phyloP scores from a whole-genome alignment of 768 basidiomycete species.

The Trametes cingulata region DNA sequence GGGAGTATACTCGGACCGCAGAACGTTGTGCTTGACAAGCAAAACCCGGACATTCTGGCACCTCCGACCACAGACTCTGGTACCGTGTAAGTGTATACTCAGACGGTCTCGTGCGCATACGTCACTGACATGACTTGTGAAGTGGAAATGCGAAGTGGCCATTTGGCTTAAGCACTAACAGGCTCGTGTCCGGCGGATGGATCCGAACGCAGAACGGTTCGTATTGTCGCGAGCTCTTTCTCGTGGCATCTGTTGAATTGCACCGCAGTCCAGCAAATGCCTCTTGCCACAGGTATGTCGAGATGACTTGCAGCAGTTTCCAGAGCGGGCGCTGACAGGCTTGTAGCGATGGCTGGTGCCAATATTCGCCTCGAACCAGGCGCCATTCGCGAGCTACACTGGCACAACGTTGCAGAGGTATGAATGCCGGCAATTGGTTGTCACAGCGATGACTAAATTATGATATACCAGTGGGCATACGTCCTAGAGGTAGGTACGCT shows the following conservation, averaged over 20 bases:
- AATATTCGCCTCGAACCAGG: conserved; percentile 40
- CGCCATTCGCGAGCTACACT: conserved; percentile 40
- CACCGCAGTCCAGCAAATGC: conserved; percentile 30
- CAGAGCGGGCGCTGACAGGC: too few relatives aligned
- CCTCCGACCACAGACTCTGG: conserved; percentile 38
- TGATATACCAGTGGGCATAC: conserved; percentile 39
- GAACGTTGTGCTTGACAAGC: conserved; percentile 32
- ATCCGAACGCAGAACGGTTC: conserved; percentile 36
- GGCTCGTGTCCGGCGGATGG: conserved; percentile 39
- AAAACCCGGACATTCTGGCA: conserved; percentile 35
- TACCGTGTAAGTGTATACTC: conserved; percentile 25
- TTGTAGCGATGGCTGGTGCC: conserved; percentile 33
- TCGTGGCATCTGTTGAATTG: neutral
- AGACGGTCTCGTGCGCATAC: too few relatives aligned
- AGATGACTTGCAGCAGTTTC: too few relatives aligned
- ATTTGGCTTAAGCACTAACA: conserved; percentile 35
- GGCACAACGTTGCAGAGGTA: conserved; percentile 36
- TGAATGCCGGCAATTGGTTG: too few relatives aligned
- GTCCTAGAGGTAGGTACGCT: conserved; percentile 33
- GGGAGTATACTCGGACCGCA: conserved; percentile 34
- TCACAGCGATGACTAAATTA: too few relatives aligned
- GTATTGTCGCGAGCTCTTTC: too few relatives aligned
- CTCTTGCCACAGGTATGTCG: conserved; percentile 33
- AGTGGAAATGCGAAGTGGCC: conserved; percentile 36
- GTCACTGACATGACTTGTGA: neutral